These are phyloP conservation scores for Rhododendron ovatum DNA, from an alignment of 148 eudicot genomes.

Conservation along the genomic window DNA sequence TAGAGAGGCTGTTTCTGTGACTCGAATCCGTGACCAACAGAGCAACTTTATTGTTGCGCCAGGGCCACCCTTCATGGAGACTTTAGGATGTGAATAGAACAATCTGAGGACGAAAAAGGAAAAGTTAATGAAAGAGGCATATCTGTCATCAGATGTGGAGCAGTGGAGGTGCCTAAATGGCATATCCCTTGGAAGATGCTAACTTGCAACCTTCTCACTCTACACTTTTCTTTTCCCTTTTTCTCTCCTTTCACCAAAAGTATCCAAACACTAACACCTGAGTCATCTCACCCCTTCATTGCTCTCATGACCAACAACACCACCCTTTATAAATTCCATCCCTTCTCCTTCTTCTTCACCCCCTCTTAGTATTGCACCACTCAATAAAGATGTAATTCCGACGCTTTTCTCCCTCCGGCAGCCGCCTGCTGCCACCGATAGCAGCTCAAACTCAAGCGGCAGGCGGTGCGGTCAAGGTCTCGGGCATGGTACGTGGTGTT, in stretches of 20 bases:
- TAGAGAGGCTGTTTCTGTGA: too few species aligned
- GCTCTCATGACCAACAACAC: constrained; percentile 15
- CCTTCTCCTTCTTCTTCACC: neutral
- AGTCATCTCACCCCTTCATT: constrained; percentile 16
- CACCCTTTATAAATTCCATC: constrained; percentile 9
- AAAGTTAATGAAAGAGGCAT: neutral
- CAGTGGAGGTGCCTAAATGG: constrained; percentile 18
- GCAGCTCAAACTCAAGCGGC: neutral
- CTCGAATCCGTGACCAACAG: too few species aligned
- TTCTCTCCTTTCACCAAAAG: constrained; percentile 12
- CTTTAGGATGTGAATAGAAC: neutral
- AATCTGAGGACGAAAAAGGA: neutral
- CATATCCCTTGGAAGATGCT: constrained; percentile 34
- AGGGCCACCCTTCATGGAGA: too few species aligned
- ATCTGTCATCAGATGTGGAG: constrained; percentile 3
- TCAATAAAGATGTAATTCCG: neutral
- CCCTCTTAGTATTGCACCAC: constrained; percentile 18
- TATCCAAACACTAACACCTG: constrained; percentile 1
- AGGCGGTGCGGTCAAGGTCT: neutral
- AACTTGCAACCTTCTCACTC: constrained; percentile 2
- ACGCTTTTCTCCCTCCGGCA: neutral
- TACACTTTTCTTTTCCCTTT: constrained; percentile 1
- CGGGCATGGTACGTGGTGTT: neutral
- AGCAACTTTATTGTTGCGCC: too few species aligned
- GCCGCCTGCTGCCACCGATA: neutral